A percentile compares a stretch with the other conserved stretches of the same genome.
Evolutionary conservation across 768 basidiomycete species (phyloP).

Genomic region (Kwoniella mangroviensis): DNA sequence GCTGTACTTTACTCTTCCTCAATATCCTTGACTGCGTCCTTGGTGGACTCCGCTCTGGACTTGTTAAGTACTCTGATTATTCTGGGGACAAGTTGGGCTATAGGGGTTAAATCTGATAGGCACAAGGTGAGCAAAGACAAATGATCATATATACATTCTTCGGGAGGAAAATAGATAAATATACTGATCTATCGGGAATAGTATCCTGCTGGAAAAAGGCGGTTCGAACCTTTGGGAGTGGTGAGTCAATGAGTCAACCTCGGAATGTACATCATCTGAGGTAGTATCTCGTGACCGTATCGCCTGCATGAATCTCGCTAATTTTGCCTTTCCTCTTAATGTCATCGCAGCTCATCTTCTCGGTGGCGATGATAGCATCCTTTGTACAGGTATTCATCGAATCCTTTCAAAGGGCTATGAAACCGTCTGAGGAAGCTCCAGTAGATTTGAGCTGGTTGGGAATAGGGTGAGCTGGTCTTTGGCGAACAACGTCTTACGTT

Average conservation of each 20-base stretch:
- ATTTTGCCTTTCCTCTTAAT: not conserved
- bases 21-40: conserved; percentile 59
- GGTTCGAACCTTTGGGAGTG: conserved; percentile 60
- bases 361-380: conserved; percentile 59
- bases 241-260: too few species aligned
- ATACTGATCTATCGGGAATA: conserved; percentile 8
- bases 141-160: too few species aligned
- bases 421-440: conserved; percentile 38
- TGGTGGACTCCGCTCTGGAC: conserved; percentile 60
- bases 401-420: conserved; percentile 52
- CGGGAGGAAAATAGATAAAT: too few species aligned
- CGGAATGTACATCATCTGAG: too few species aligned
- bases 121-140: conserved; percentile 36
- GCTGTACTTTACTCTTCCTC: conserved; percentile 60
- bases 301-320: not conserved
- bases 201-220: conserved; percentile 56
- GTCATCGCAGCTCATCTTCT: conserved; percentile 54
- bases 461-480: conserved; percentile 41
- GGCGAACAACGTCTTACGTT: not conserved
- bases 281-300: not conserved
- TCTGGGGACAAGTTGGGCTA: conserved; percentile 55
- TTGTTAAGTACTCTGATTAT: conserved; percentile 60
- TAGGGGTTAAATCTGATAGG: conserved; percentile 47
- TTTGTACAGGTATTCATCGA: conserved; percentile 60
- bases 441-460: conserved; percentile 50